Base-by-base conservation (phyloP, 2,329 filamentous ascomycete species). In the Ceratocystiopsis minuta region DNA sequence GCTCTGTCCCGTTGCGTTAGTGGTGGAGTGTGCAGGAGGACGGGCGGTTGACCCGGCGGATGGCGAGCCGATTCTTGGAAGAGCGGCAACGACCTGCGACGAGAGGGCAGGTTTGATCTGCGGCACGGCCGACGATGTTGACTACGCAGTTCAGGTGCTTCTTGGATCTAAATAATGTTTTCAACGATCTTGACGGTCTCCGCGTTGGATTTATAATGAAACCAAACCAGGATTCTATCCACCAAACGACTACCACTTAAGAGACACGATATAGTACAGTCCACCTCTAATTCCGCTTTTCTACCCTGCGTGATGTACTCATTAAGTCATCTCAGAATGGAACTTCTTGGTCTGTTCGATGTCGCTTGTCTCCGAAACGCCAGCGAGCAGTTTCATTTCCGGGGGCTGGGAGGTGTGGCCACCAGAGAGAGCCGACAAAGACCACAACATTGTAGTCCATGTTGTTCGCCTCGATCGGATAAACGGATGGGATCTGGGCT, bases 21-120 rank as follows among this genome's bases (percentile, higher is more conserved):
- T 78, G 2, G 48, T 78, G 1, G 74, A 78, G 54, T 75, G 71
- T 45, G 72, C 70, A 0, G 72, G 72, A 0, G 74, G 74, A 0
- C 55, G 50, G 40, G 74, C 73, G 0, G 51, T 76, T 0, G 70
- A 76, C 46, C 62, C 70, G 0, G 53, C 44, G 0, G 54, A 59
- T 15, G 67, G 67, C 1, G 45, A 37, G 3, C 52, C 58, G 13
- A 58, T 73, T 6, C 49, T 74, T 31, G 60, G 57, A 1, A 55
- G 43, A 37, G 43, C 49, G 3, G 47, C 70, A 10, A 50, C 43
- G 31, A 54, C 60, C 3, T 64, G 65, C 20, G 66, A 70, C 39
- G 69, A 73, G 48, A 60, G 61, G 18, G 68, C 58, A 0, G 68
- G 67, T 0, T 39, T 74, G 41, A 53, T 71, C 0, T 72, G 67